Evolutionary conservation across 345 rosid genomes (phyloP), one percentile per base, ranked within the genome.

Genomic region (Erucastrum elatum): DNA sequence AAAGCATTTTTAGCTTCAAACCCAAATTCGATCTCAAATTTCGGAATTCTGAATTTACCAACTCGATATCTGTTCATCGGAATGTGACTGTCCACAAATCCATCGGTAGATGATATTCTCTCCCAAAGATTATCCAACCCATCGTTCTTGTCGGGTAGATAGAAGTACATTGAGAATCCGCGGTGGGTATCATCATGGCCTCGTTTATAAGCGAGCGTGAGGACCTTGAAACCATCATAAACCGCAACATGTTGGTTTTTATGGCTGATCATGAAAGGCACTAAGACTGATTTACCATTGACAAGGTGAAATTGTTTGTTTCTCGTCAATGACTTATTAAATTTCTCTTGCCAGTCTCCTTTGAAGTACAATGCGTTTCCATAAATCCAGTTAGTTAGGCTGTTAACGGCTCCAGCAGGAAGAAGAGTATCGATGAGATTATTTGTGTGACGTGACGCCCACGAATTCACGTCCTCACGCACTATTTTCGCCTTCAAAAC

Each of bases 211-310:
- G 58, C 73, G 6, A 75, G 59, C 39, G 8, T 75, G 0, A 75
- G 79, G 67, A 67, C 74, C 33, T 75, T 66, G 60, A 75, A 67
- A 75, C 49, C 79, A 10, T 75, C 44, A 16, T 30, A 76, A 17
- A 34, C 0, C 0, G 3, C 2, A n/a, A 69, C 5, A 4, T 68
- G 60, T 30, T 76, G 80, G 5, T 44, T 5, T 0, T 2, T 0
- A 17, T 0, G 12, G 74, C 8, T 68, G 27, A 4, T 59, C 74
- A 68, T 68, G 46, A 68, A 76, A n/a, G 68, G 68, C 58, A 67
- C 74, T 68, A 11, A 33, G 6, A 76, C 75, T 11, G 46, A 27
- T 5, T 3, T 3, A 2, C 79, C 79, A 27, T 66, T 16, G 34
- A 58, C 46, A 44, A 68, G 79, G 26, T 75, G 49, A 16, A 75